These are phyloP conservation scores for Peniophora sp. DNA, from an alignment of 1,284 basidiomycete genomes.

Conservation along the genomic window DNA sequence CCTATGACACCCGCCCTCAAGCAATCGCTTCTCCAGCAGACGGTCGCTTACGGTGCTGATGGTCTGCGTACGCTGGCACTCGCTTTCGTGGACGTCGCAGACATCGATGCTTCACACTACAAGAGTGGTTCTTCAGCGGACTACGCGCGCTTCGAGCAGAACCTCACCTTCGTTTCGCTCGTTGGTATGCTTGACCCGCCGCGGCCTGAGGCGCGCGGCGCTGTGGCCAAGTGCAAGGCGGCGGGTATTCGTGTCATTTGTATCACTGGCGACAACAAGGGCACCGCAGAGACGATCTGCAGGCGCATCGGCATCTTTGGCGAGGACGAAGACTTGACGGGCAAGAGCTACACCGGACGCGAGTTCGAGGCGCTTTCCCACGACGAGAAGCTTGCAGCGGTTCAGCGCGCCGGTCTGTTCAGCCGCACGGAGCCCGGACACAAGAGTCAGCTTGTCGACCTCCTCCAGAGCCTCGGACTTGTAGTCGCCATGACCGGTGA, in stretches of 20 bases:
- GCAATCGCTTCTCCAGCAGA: conserved; percentile 55
- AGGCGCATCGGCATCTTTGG: conserved; percentile 92
- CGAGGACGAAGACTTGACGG: conserved; percentile 73
- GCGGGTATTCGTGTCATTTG: conserved; percentile 96
- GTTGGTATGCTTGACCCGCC: conserved; percentile 99
- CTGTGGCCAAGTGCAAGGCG: conserved; percentile 84
- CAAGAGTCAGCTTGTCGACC: conserved; percentile 91
- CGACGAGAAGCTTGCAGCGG: conserved; percentile 78
- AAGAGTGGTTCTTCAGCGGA: conserved; percentile 71
- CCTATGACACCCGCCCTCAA: conserved; percentile 62
- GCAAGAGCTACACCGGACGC: conserved; percentile 91
- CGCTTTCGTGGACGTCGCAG: conserved; percentile 77
- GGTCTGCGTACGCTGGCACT: conserved; percentile 91
- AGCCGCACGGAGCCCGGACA: conserved; percentile 92
- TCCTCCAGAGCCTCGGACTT: conserved; percentile 86
- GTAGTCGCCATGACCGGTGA: conserved; percentile 99
- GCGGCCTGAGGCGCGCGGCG: conserved; percentile 84
- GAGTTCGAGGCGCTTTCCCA: conserved; percentile 82
- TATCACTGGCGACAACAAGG: conserved; percentile 98
- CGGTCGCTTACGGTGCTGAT: conserved; percentile 66
- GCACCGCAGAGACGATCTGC: conserved; percentile 96
- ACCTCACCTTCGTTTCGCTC: conserved; percentile 89
- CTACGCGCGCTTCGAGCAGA: conserved; percentile 84
- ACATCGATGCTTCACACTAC: conserved; percentile 76
- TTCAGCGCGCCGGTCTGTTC: conserved; percentile 85